Conservation (phyloP, 257 asterid genomes). For the Scutellaria baicalensis region DNA sequence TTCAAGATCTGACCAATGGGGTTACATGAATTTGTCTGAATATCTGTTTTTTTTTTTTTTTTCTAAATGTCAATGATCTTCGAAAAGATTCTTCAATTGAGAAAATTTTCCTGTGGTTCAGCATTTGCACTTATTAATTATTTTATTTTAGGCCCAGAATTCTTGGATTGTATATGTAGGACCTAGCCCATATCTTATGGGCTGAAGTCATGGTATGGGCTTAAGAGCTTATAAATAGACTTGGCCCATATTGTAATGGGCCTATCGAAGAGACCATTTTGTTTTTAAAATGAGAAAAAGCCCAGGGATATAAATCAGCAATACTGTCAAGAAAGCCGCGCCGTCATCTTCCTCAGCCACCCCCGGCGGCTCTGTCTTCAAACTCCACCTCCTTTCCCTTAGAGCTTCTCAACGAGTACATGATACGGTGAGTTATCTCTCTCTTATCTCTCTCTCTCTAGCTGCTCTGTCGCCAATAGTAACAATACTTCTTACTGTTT, state of each 20-base stretch:
- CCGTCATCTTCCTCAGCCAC: slow-evolving; percentile 7
- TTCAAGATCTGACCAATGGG: slow-evolving; percentile 10
- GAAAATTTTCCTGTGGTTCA: slow-evolving; percentile 13
- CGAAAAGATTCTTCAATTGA: slow-evolving; percentile 17
- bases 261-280: background rate
- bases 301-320: background rate
- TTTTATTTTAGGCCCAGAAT: background rate
- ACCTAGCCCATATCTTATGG: background rate
- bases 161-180: background rate
- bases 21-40: slow-evolving; percentile 3
- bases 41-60: background rate
- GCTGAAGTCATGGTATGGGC: background rate
- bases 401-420: background rate
- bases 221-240: too few species aligned
- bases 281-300: background rate
- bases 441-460: background rate
- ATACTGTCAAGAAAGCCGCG: slow-evolving; percentile 7
- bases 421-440: background rate
- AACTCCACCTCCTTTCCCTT: background rate
- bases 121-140: background rate
- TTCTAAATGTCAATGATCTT: background rate
- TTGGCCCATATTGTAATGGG: background rate
- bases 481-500: background rate
- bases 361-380: slow-evolving; percentile 18
- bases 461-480: background rate